phyloP scores from a whole-genome alignment of 768 basidiomycete genomes.

The Pleurotus giganteus region DNA sequence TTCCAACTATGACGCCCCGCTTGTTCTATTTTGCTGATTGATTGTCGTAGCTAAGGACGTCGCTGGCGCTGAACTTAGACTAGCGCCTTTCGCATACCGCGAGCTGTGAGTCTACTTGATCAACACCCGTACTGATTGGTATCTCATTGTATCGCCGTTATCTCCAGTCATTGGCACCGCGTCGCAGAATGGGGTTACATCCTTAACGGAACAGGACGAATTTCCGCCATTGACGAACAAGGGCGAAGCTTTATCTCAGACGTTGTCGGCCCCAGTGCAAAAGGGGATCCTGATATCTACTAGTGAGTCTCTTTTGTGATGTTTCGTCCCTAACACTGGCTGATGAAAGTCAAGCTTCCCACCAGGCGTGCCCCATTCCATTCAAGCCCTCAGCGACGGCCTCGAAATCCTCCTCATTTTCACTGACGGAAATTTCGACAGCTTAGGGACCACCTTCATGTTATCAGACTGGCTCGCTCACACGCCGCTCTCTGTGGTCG shows the following conservation, averaged over 20 bases:
- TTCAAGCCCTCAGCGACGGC: conserved; percentile 15
- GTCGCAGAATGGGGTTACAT: conserved; percentile 19
- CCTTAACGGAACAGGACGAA: conserved; percentile 16
- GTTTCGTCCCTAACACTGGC: background rate
- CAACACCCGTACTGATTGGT: background rate
- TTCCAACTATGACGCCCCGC: background rate
- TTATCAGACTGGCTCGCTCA: conserved; percentile 18
- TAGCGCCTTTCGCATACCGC: conserved; percentile 16
- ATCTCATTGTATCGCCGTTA: background rate
- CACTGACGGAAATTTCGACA: conserved; percentile 16
- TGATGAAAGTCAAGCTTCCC: conserved; percentile 11
- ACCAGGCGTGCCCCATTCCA: conserved; percentile 16
- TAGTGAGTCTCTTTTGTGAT: conserved; percentile 9
- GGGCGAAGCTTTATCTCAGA: conserved; percentile 17
- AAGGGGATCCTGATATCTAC: conserved; percentile 15
- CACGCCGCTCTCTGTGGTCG: conserved; percentile 14
- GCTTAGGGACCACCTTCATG: conserved; percentile 16
- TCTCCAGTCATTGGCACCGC: conserved; percentile 16
- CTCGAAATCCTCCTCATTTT: conserved; percentile 17
- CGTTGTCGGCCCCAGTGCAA: conserved; percentile 12
- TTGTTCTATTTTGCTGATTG: background rate
- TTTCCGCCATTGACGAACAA: conserved; percentile 15
- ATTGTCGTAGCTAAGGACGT: conserved; percentile 11
- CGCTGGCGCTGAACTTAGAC: conserved; percentile 14
- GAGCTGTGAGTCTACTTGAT: conserved; percentile 10